phyloP scores from a whole-genome alignment of 2,329 filamentous ascomycete genomes.

The Hypoxylon sp. region DNA sequence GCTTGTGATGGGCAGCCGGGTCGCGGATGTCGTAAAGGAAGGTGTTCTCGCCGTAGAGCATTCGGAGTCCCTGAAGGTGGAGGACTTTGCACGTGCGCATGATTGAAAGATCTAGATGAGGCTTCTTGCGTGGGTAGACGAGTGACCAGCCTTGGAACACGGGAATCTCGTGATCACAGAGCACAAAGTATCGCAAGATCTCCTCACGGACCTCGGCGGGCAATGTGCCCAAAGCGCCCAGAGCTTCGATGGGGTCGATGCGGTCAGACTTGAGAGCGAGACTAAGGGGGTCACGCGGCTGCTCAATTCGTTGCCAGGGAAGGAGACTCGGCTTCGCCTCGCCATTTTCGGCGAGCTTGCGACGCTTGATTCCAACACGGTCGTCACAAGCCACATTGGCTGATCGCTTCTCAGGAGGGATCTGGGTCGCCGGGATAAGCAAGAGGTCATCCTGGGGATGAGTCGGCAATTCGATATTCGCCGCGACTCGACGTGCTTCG shows the following conservation, averaged over 20 bases:
- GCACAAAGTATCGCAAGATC: slow-evolving; percentile 53
- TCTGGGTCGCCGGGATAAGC: slow-evolving; percentile 14
- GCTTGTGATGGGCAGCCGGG: slow-evolving; percentile 33
- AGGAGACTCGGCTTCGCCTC: slow-evolving; percentile 14
- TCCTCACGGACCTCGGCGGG: slow-evolving; percentile 53
- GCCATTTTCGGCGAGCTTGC: not conserved
- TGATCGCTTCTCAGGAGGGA: slow-evolving; percentile 18
- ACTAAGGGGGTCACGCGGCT: slow-evolving; percentile 23
- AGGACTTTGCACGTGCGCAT: slow-evolving; percentile 55
- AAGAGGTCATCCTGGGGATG: slow-evolving; percentile 18
- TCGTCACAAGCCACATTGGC: slow-evolving; percentile 40
- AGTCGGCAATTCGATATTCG: slow-evolving; percentile 30
- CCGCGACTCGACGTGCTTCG: slow-evolving; percentile 3
- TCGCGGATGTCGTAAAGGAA: slow-evolving; percentile 64
- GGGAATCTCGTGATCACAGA: slow-evolving; percentile 49
- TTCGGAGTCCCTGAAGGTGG: slow-evolving; percentile 54
- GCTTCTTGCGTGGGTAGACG: slow-evolving; percentile 46
- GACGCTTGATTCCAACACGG: slow-evolving; percentile 22
- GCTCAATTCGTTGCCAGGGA: slow-evolving; percentile 34
- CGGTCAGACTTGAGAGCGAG: not conserved
- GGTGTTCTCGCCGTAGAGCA: slow-evolving; percentile 63
- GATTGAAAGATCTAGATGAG: slow-evolving; percentile 55
- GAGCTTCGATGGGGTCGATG: slow-evolving; percentile 1
- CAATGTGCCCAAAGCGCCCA: slow-evolving; percentile 40
- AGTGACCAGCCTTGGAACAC: slow-evolving; percentile 54